Conservation (phyloP, 1,284 basidiomycete genomes). For the Malassezia nana region DNA sequence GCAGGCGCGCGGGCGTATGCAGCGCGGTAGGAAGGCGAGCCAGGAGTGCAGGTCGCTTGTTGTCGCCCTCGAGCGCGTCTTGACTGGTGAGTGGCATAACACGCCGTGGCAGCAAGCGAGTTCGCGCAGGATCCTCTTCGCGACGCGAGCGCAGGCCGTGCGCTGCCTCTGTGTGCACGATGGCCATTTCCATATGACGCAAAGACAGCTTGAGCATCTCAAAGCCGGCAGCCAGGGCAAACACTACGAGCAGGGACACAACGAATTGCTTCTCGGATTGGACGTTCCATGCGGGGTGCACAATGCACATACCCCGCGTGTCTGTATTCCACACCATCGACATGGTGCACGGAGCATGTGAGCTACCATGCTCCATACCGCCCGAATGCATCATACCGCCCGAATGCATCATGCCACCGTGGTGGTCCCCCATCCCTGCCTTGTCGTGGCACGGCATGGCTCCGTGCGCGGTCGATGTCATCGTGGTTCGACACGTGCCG, state of each 20-base stretch:
- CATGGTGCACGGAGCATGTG: constrained; percentile 3
- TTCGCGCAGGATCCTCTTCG: not conserved
- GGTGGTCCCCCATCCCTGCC: constrained; percentile 17
- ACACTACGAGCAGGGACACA: not conserved
- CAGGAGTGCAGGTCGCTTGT: not conserved
- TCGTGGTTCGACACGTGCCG: not conserved
- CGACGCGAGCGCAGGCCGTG: not conserved
- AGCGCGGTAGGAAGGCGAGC: not conserved
- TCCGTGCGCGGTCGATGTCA: constrained; percentile 20
- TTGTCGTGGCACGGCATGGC: constrained; percentile 19
- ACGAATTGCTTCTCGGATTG: constrained; percentile 3
- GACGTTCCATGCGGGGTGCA: constrained; percentile 10
- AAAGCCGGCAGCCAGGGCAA: constrained; percentile 1
- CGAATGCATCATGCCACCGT: not conserved
- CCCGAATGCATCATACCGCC: too few species aligned
- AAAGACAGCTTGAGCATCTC: constrained; percentile 9
- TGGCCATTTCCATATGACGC: constrained; percentile 3
- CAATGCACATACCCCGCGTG: constrained; percentile 11
- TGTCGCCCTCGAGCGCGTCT: constrained; percentile 2
- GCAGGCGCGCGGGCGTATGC: constrained; percentile 13
- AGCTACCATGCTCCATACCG: not conserved
- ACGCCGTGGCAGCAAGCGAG: not conserved
- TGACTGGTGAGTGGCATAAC: constrained; percentile 5
- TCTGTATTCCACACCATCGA: constrained; percentile 16
- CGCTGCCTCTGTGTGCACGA: not conserved